These are phyloP conservation scores for Penicillium sp. DNA, from an alignment of 2,329 filamentous ascomycete species.

Conservation along the genomic window DNA sequence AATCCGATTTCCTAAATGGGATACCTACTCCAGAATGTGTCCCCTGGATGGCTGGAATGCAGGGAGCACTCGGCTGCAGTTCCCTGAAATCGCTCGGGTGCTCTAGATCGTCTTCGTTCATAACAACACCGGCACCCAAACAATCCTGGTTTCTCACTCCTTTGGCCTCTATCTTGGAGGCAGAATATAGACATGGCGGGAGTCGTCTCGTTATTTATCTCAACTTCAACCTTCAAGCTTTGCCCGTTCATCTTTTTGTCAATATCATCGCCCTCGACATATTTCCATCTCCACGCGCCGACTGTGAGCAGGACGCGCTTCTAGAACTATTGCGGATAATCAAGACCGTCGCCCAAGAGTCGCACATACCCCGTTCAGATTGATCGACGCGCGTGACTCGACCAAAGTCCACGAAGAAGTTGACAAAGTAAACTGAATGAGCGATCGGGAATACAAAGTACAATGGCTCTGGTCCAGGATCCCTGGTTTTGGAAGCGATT, in stretches of 20 bases:
- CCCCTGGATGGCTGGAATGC: conserved; percentile 6
- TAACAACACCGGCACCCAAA: not conserved
- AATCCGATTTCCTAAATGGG: not conserved
- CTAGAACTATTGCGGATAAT: too few species aligned
- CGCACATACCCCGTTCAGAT: not conserved
- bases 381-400: not conserved
- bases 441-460: not conserved
- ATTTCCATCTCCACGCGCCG: not conserved
- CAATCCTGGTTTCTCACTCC: not conserved
- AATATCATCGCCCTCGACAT: not conserved
- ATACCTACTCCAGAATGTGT: not conserved
- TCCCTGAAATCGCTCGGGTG: not conserved
- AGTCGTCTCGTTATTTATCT: not conserved
- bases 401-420: not conserved
- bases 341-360: not conserved
- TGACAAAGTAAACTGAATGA: not conserved
- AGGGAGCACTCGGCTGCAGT: not conserved
- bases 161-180: conserved; percentile 2
- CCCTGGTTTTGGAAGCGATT: conserved; percentile 66
- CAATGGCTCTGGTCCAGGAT: conserved; percentile 59
- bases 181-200: conserved; percentile 3
- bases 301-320: not conserved
- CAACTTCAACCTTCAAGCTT: not conserved
- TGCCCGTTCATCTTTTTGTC: not conserved
- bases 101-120: not conserved